Evolutionary conservation across 352 stramenopile species (phyloP).

Genomic region (Globisporangium uncinulatum): DNA sequence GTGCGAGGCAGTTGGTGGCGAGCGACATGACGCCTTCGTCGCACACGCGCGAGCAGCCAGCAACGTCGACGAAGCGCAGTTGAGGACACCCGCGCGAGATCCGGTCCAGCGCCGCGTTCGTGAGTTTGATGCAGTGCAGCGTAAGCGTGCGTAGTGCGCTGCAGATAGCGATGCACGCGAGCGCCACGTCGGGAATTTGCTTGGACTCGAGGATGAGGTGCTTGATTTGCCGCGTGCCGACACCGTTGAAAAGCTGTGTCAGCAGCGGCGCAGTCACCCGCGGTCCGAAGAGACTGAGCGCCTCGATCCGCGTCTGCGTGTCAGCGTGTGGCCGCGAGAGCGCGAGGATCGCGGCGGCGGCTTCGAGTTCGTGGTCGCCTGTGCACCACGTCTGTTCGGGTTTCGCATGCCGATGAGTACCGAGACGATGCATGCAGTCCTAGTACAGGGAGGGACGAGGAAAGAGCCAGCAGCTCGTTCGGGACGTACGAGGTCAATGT

Average conservation of each 20-base stretch:
- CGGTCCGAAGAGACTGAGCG: slow-evolving; percentile 55
- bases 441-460: background rate
- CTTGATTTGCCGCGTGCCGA: slow-evolving; percentile 28
- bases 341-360: slow-evolving; percentile 26
- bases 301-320: slow-evolving; percentile 30
- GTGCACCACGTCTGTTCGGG: slow-evolving; percentile 59
- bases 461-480: background rate
- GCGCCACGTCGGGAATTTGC: slow-evolving; percentile 42
- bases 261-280: slow-evolving; percentile 43
- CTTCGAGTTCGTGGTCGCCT: slow-evolving; percentile 50
- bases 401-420: no score
- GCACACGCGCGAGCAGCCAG: slow-evolving; percentile 65
- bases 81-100: slow-evolving; percentile 34
- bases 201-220: slow-evolving; percentile 70
- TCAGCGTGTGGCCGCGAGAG: slow-evolving; percentile 2
- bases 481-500: slow-evolving; percentile 50
- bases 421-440: background rate
- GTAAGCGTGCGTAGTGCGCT: slow-evolving; percentile 26
- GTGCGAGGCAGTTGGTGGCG: slow-evolving; percentile 30
- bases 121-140: slow-evolving; percentile 77
- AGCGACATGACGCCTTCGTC: slow-evolving; percentile 77
- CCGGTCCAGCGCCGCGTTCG: slow-evolving; percentile 30
- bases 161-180: slow-evolving; percentile 36
- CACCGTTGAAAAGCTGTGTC: slow-evolving; percentile 29
- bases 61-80: slow-evolving; percentile 56